Conservation (phyloP, 495 filamentous ascomycete species). For the Lophiostoma macrostomum region DNA sequence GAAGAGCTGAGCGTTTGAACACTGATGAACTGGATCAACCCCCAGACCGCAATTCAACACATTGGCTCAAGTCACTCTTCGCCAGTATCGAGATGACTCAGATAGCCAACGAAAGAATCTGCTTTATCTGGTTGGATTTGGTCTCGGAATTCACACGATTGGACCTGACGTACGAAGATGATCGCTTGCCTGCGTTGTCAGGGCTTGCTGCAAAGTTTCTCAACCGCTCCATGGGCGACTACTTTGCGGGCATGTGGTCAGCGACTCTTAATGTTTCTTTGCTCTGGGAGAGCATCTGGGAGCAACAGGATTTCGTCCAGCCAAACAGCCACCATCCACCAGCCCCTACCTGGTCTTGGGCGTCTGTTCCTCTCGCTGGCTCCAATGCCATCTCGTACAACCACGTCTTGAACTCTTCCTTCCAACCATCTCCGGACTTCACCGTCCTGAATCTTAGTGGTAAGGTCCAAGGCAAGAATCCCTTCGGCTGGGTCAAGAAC, state of each 20-base stretch:
- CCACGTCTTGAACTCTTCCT: background rate
- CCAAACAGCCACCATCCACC: background rate
- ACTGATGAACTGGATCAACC: background rate
- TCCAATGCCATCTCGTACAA: background rate
- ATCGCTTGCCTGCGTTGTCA: background rate
- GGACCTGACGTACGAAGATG: background rate
- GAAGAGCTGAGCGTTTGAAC: background rate
- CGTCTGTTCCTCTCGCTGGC: background rate
- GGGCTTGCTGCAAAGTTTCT: background rate
- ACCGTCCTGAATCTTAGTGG: background rate
- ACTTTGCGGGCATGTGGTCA: background rate
- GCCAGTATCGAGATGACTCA: background rate
- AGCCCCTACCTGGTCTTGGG: background rate
- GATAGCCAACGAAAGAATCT: background rate
- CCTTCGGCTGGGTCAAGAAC: background rate
- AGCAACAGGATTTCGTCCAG: background rate
- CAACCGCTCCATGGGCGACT: background rate
- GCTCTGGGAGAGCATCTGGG: background rate
- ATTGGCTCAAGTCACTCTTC: background rate
- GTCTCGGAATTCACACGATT: background rate
- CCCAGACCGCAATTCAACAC: background rate
- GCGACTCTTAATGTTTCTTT: background rate
- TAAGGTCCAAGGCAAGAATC: background rate
- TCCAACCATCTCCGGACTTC: background rate
- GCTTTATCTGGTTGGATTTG: background rate